Base-by-base conservation (phyloP, 2,329 filamentous ascomycete genomes). In the Aspergillus oerlinghausenensis region DNA sequence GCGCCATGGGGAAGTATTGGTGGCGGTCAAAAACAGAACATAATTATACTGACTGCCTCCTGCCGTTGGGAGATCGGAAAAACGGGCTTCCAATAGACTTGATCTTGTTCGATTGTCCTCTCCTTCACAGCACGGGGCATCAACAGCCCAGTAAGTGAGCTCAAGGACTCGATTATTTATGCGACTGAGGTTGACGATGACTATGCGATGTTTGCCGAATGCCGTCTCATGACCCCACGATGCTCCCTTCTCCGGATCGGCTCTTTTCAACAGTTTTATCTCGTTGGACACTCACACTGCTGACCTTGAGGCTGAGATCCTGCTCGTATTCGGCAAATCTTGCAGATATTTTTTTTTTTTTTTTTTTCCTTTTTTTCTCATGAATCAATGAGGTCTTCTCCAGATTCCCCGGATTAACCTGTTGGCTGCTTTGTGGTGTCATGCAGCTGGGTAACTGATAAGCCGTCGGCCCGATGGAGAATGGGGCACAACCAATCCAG, bases 1-100 rank as follows among this genome's bases (percentile, higher is more conserved):
- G 55, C n/a, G 54, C 54, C 61, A 61, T 61, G 51, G 51, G 42
- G 26, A 21, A 25, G n/a, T 26, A 19, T 7, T 11, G 14, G 32
- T 23, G 25, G 28, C 25, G 17, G 14, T 42, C 38, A 26, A 17
- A 32, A 10, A 11, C 50, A 25, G 47, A 32, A 17, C 58, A 59
- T 61, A 32, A 23, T 23, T 26, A 23, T 14, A 7, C 9, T 11
- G 19, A 7, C 21, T 11, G 23, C 19, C 21, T 47, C 43, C 19
- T 21, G n/a, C 11, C 5, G 21, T 23, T 21, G 11, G 42, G 21
- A 23, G 43, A 26, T 45, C 19, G 10, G 21, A 45, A 2, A 21
- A 25, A 17, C 11, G 14, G 19, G 19, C 23, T 17, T 3, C n/a
- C 19, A 19, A 7, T 9, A 19, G 8, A 43, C 8, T 21, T 19